A percentile compares a stretch with the other conserved stretches of the same genome.
Evolutionary conservation across 495 filamentous ascomycete species (phyloP).

Genomic region (Tuber aestivum): DNA sequence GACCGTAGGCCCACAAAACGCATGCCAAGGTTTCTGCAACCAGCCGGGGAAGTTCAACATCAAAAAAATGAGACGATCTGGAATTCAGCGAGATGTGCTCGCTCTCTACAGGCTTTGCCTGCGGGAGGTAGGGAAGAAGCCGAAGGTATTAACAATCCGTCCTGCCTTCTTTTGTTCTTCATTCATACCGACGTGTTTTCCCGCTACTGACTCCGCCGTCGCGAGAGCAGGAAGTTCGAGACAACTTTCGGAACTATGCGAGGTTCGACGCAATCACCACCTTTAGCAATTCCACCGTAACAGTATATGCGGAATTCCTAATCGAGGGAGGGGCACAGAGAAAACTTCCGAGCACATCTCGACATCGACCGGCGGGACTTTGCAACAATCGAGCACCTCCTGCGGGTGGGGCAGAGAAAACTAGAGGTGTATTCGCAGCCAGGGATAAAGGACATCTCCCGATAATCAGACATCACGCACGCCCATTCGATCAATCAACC

Average conservation of each 20-base stretch:
- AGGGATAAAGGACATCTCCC: slow-evolving; percentile 70
- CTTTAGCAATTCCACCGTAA: slow-evolving; percentile 40
- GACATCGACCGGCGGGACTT: slow-evolving; percentile 82
- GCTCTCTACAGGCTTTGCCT: slow-evolving; percentile 81
- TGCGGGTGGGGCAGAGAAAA: slow-evolving; percentile 78
- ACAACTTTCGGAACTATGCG: slow-evolving; percentile 37
- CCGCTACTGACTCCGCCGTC: slow-evolving; percentile 12
- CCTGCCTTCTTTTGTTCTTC: slow-evolving; percentile 46
- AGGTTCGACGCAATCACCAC: slow-evolving; percentile 45
- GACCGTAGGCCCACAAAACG: slow-evolving; percentile 3
- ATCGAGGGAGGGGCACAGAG: slow-evolving; percentile 46
- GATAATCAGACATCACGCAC: slow-evolving; percentile 8
- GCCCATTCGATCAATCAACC: background rate
- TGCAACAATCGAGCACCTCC: slow-evolving; percentile 73
- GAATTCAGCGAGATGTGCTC: slow-evolving; percentile 85
- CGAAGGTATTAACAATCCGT: slow-evolving; percentile 52
- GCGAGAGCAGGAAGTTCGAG: slow-evolving; percentile 31
- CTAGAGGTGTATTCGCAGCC: slow-evolving; percentile 77
- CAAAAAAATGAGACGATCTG: slow-evolving; percentile 59
- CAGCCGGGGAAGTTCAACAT: slow-evolving; percentile 8
- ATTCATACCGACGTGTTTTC: background rate
- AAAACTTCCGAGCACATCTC: slow-evolving; percentile 69
- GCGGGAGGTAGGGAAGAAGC: slow-evolving; percentile 73
- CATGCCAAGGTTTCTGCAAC: slow-evolving; percentile 23
- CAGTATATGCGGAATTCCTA: slow-evolving; percentile 11